A percentile compares a stretch with the other conserved stretches of the same genome.
Conservation (phyloP, 2,329 filamentous ascomycete genomes). For the Clonostachys rosea region DNA sequence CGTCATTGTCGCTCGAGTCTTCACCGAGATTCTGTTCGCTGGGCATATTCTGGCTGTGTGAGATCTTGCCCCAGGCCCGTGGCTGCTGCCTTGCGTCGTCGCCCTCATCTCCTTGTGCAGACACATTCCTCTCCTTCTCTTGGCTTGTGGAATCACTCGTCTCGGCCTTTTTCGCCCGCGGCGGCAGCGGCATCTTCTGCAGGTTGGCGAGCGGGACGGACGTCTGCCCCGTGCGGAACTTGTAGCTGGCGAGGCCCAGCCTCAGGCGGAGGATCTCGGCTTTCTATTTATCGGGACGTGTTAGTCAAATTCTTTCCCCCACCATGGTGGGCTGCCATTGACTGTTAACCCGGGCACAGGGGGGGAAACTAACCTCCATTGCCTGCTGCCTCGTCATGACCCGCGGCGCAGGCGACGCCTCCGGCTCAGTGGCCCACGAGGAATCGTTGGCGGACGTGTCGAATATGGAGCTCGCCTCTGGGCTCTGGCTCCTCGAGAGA, state of each 20-base stretch:
- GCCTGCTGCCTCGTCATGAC: slow-evolving; percentile 46
- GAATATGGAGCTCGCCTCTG: slow-evolving; percentile 40
- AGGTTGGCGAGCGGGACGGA: slow-evolving; percentile 60
- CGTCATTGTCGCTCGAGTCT: neutral
- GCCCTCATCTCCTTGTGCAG: neutral
- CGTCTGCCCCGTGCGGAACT: slow-evolving; percentile 69
- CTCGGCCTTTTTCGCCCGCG: slow-evolving; percentile 7
- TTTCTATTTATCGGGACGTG: slow-evolving; percentile 33
- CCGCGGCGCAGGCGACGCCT: slow-evolving; percentile 15
- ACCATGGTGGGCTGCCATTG: neutral
- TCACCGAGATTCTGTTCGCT: slow-evolving; percentile 1
- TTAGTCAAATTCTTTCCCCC: neutral
- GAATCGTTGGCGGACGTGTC: slow-evolving; percentile 41
- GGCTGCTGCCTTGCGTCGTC: neutral
- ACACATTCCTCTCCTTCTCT: neutral
- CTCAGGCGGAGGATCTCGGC: slow-evolving; percentile 63
- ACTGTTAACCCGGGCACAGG: neutral
- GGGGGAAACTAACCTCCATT: slow-evolving; percentile 33
- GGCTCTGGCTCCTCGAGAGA: slow-evolving; percentile 24
- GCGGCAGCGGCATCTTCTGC: slow-evolving; percentile 27
- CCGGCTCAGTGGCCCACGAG: slow-evolving; percentile 40
- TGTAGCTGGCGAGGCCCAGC: slow-evolving; percentile 70
- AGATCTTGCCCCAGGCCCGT: no score
- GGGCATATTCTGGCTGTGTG: no score
- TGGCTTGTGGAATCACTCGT: slow-evolving; percentile 5